A percentile compares a stretch with the other conserved stretches of the same genome.
phyloP scores from a whole-genome alignment of 2,329 filamentous ascomycete genomes.

The Stenocarpella maydis region DNA sequence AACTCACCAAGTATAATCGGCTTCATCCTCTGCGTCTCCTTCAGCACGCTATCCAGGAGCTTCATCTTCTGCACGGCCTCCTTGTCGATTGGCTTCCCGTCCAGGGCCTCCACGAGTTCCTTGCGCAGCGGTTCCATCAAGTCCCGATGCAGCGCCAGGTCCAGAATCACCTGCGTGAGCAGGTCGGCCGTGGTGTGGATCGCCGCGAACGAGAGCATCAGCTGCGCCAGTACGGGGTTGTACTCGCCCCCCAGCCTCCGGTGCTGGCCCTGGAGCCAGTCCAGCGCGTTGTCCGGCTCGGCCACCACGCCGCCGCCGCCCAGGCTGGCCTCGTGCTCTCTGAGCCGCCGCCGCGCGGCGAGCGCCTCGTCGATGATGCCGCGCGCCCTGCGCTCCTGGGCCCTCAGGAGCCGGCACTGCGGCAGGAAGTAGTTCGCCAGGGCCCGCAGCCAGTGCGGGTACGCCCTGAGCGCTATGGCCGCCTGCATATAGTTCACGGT shows the following conservation, averaged over 20 bases:
- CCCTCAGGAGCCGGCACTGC: not conserved
- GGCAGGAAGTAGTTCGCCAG: not conserved
- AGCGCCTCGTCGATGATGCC: constrained; percentile 32
- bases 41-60: constrained; percentile 52
- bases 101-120: not conserved
- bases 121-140: constrained; percentile 46
- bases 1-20: constrained; percentile 18
- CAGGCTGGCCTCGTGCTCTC: constrained; percentile 38
- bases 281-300: constrained; percentile 35
- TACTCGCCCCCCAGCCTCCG: constrained; percentile 38
- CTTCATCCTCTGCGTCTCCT: constrained; percentile 47
- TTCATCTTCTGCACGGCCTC: constrained; percentile 48
- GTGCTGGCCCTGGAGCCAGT: constrained; percentile 51
- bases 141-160: constrained; percentile 51
- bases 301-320: constrained; percentile 10
- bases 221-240: constrained; percentile 46
- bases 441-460: constrained; percentile 4
- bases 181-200: constrained; percentile 53
- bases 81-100: constrained; percentile 44
- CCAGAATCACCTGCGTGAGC: constrained; percentile 48
- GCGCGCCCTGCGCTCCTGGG: not conserved
- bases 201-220: constrained; percentile 48
- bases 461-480: not conserved
- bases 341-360: constrained; percentile 45
- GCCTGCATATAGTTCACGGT: not conserved